Conservation (phyloP, 2,329 filamentous ascomycete species). For the Phialemoniopsis sp. region DNA sequence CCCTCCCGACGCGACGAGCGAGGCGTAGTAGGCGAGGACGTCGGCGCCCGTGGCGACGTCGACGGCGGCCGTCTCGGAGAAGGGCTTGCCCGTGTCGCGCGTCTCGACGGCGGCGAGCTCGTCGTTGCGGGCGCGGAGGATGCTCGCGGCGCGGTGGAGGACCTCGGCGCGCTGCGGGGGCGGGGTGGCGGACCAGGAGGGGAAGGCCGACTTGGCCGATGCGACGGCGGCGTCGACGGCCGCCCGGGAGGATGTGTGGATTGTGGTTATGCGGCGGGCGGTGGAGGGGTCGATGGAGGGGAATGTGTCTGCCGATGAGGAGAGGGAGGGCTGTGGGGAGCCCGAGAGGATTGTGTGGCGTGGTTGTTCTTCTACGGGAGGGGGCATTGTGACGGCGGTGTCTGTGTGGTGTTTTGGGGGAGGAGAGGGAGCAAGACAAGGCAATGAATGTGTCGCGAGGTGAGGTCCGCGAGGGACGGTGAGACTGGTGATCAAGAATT, state of each 20-base stretch:
- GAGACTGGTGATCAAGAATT: no score
- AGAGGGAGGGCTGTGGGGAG: slow-evolving; percentile 56
- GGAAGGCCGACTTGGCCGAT: slow-evolving; percentile 69
- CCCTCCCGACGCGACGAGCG: slow-evolving; percentile 71
- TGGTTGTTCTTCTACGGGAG: slow-evolving; percentile 15
- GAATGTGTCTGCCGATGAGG: slow-evolving; percentile 56
- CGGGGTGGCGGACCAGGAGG: slow-evolving; percentile 71
- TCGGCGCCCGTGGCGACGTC: slow-evolving; percentile 81
- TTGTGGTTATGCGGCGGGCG: slow-evolving; percentile 61
- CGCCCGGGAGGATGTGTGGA: slow-evolving; percentile 63
- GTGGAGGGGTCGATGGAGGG: slow-evolving; percentile 72
- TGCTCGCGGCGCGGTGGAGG: slow-evolving; percentile 68
- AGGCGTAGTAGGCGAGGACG: slow-evolving; percentile 83
- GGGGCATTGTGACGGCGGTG: no score
- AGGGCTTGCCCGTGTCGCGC: slow-evolving; percentile 81
- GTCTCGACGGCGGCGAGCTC: slow-evolving; percentile 77
- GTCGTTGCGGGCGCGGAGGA: slow-evolving; percentile 75
- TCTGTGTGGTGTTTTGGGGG: no score
- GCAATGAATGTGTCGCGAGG: no score
- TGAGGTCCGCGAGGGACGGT: no score
- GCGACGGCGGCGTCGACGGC: slow-evolving; percentile 70
- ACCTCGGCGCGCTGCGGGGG: slow-evolving; percentile 72
- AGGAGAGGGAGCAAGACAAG: no score
- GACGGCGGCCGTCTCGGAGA: slow-evolving; percentile 77
- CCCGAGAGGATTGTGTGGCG: slow-evolving; percentile 75